Evolutionary conservation across 768 basidiomycete genomes (phyloP).

Genomic region (Russula sp.): DNA sequence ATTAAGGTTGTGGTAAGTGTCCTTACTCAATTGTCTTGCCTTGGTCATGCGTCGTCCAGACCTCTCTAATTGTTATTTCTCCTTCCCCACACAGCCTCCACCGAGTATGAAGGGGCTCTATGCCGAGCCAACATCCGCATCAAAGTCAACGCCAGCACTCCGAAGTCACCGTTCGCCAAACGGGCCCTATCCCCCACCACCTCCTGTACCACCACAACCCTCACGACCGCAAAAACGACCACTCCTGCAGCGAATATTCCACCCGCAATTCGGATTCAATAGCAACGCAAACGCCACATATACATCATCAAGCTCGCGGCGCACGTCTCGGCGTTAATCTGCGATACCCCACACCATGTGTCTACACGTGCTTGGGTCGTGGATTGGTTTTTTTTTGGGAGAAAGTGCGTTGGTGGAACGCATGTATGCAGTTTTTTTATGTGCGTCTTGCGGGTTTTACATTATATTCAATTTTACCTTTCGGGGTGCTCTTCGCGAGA

Average conservation of each 20-base stretch:
- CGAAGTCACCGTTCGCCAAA: slow-evolving; percentile 18
- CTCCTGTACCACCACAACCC: slow-evolving; percentile 7
- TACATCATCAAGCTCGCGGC: slow-evolving; percentile 6
- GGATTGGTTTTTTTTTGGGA: slow-evolving; percentile 1
- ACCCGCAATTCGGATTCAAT: slow-evolving; percentile 22
- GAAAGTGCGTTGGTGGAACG: slow-evolving; percentile 4
- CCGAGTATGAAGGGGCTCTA: slow-evolving; percentile 18
- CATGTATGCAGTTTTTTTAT: background rate
- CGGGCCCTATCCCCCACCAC: background rate
- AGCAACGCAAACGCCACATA: slow-evolving; percentile 1
- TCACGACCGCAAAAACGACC: slow-evolving; percentile 27
- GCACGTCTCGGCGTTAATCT: slow-evolving; percentile 15
- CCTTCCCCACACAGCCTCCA: slow-evolving; percentile 13
- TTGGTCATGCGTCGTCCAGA: background rate
- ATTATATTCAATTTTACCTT: slow-evolving; percentile 7
- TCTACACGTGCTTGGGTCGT: background rate
- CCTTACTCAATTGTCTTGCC: background rate
- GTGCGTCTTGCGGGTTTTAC: slow-evolving; percentile 10
- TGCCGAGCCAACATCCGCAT: slow-evolving; percentile 22
- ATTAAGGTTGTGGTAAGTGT: slow-evolving; percentile 70
- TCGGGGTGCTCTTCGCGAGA: slow-evolving; percentile 6
- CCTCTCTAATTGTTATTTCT: background rate
- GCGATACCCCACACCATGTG: background rate
- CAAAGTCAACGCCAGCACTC: slow-evolving; percentile 21
- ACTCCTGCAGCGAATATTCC: slow-evolving; percentile 28